phyloP scores from a whole-genome alignment of 805 yeast genomes.

The Teunomyces cretensis region DNA sequence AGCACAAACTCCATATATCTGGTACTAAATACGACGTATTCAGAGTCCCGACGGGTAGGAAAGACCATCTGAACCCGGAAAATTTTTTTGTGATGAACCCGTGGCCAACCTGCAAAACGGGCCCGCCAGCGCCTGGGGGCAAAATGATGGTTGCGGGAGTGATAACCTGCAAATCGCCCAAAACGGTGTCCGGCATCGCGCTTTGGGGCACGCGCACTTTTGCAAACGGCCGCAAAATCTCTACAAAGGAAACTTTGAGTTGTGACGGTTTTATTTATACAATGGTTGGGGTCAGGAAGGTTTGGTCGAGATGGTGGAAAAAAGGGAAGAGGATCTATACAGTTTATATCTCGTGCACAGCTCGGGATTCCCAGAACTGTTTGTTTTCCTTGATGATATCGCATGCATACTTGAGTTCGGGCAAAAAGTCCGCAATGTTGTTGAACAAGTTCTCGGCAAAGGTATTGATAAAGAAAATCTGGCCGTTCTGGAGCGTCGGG shows the following conservation, averaged over 20 bases:
- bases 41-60: constrained; percentile 1
- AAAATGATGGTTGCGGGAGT: too few species aligned
- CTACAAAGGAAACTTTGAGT: too few species aligned
- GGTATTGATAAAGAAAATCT: constrained; percentile 76
- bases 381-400: constrained; percentile 55
- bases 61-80: neutral
- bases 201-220: too few species aligned
- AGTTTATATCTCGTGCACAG: neutral
- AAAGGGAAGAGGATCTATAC: neutral
- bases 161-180: too few species aligned
- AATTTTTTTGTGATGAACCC: constrained; percentile 1
- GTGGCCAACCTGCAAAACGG: neutral
- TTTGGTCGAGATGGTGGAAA: too few species aligned
- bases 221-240: too few species aligned
- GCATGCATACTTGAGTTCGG: constrained; percentile 57
- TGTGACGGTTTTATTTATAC: too few species aligned
- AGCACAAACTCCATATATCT: constrained; percentile 1
- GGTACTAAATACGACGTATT: constrained; percentile 1
- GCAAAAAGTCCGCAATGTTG: constrained; percentile 60
- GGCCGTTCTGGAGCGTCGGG: constrained; percentile 64
- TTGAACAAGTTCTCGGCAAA: constrained; percentile 79
- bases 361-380: constrained; percentile 48
- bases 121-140: too few species aligned
- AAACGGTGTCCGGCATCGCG: too few species aligned
- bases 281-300: too few species aligned